Evolutionary conservation across 2,329 filamentous ascomycete species (phyloP).

Genomic region (Fusarium mundagurra): DNA sequence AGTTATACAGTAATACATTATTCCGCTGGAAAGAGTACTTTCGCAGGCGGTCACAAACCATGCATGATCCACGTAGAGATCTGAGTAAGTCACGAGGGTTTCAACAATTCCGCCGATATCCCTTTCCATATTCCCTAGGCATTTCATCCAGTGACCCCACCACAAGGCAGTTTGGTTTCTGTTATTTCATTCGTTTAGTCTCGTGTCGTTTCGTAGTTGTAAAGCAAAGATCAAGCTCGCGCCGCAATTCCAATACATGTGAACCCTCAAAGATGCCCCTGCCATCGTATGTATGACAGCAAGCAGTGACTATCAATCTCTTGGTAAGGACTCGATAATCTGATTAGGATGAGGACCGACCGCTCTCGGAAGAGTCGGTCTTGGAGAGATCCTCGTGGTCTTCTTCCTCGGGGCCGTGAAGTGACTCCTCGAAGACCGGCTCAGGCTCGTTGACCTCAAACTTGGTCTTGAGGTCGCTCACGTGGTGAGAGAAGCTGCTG

Average conservation of each 20-base stretch:
- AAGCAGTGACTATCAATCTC: slow-evolving; percentile 36
- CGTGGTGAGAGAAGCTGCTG: slow-evolving; percentile 74
- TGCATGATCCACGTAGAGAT: slow-evolving; percentile 39
- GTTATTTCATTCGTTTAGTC: slow-evolving; percentile 40
- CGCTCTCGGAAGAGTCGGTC: slow-evolving; percentile 68
- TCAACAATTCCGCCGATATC: slow-evolving; percentile 37
- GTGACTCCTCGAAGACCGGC: slow-evolving; percentile 88
- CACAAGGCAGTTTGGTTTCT: slow-evolving; percentile 14
- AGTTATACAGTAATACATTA: slow-evolving; percentile 48
- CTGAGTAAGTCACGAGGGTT: slow-evolving; percentile 39
- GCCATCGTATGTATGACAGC: slow-evolving; percentile 44
- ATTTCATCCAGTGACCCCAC: slow-evolving; percentile 3
- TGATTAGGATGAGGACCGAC: slow-evolving; percentile 64
- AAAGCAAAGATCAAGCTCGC: slow-evolving; percentile 30
- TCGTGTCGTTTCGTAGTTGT: slow-evolving; percentile 41
- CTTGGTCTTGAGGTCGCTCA: slow-evolving; percentile 92
- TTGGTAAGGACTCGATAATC: slow-evolving; percentile 39
- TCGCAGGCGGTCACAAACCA: slow-evolving; percentile 28
- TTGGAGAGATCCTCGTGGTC: slow-evolving; percentile 65
- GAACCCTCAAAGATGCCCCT: slow-evolving; percentile 29
- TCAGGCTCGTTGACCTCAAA: slow-evolving; percentile 92
- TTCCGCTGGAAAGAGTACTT: slow-evolving; percentile 19
- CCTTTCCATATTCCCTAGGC: slow-evolving; percentile 6
- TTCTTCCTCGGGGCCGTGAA: slow-evolving; percentile 75
- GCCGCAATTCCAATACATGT: slow-evolving; percentile 33